Evolutionary conservation across 2,329 filamentous ascomycete species (phyloP), one percentile per base, ranked within the genome.

Genomic region (Trichoderma sp.): DNA sequence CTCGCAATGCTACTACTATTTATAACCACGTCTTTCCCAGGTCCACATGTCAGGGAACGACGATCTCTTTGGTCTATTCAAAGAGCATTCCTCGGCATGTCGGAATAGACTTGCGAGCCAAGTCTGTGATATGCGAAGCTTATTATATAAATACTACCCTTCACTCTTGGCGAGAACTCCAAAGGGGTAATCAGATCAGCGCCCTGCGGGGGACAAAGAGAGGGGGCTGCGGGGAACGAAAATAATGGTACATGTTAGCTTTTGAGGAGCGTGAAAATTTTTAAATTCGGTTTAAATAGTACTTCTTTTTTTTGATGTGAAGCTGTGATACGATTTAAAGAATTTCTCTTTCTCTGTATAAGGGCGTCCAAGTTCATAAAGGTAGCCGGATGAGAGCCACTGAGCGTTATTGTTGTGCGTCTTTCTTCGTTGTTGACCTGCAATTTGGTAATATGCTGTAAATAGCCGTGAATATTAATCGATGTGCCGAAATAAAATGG

Each of bases 111-210:
- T 56, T 37, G 11, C 13, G 37, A 52, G 53, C 55, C 63, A 67
- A 52, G 37, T 56, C 3, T 21, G 58, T 16, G 27, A n/a, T 16
- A 29, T 40, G 63, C 55, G 27, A 37, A 58, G 55, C 43, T 67
- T 52, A 58, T 49, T 43, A 27, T 21, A 37, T 27, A 5, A 67
- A 52, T 59, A 52, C 55, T 11, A 59, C 53, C 55, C n/a, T 52
- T 49, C 31, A 14, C 55, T 21, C 63, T 59, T 67, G 63, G 55
- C 63, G 37, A 52, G 40, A 14, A 6, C 16, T 52, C 11, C 24
- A 67, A 65, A 7, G 63, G 63, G 63, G 53, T 66, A 49, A 29
- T 49, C 13, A 35, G 27, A 66, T 67, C 35, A 59, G 29, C 31
- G 5, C 21, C 29, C 40, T 35, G 52, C 37, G 63, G 53, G 63